Percentiles rank a stretch among this genome's conserved stretches.
phyloP scores from a whole-genome alignment of 441 rosid species.

The Gossypium gossypioides region DNA sequence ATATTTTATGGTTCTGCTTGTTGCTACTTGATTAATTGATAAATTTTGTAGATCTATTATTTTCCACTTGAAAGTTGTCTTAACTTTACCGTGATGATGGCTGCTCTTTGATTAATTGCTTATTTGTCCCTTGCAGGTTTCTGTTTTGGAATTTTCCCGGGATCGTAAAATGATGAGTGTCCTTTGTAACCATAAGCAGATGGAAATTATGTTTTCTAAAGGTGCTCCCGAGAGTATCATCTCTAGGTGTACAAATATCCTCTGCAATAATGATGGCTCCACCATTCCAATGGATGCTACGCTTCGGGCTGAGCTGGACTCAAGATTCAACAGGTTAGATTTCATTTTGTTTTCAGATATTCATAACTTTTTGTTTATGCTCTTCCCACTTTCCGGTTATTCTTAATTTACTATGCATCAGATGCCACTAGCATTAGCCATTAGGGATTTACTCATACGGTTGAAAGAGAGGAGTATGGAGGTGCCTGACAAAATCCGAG shows the following conservation, averaged over 20 bases:
- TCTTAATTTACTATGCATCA: background rate
- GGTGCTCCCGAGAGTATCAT: slow-evolving; percentile 97
- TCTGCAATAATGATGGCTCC: slow-evolving; percentile 78
- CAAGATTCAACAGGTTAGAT: slow-evolving; percentile 73
- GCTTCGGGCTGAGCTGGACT: slow-evolving; percentile 65
- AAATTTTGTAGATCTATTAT: background rate
- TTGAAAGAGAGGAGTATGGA: background rate
- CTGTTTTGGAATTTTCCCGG: slow-evolving; percentile 79
- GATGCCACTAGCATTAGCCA: background rate
- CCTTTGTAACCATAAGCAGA: slow-evolving; percentile 72
- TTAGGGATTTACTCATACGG: background rate
- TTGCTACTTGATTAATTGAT: background rate
- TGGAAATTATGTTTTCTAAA: slow-evolving; percentile 71
- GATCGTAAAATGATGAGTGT: slow-evolving; percentile 98
- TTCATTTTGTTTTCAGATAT: slow-evolving; percentile 4
- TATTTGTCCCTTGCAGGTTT: slow-evolving; percentile 47
- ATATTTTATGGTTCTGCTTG: background rate
- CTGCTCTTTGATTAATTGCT: background rate
- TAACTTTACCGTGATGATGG: background rate
- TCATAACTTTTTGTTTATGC: background rate
- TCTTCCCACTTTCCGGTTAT: background rate
- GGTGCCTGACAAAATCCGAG: background rate
- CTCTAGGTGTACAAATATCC: slow-evolving; percentile 74
- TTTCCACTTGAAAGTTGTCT: background rate
- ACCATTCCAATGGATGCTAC: slow-evolving; percentile 62